Evolutionary conservation across 2,329 filamentous ascomycete genomes (phyloP).

Genomic region (Fusarium hostae): DNA sequence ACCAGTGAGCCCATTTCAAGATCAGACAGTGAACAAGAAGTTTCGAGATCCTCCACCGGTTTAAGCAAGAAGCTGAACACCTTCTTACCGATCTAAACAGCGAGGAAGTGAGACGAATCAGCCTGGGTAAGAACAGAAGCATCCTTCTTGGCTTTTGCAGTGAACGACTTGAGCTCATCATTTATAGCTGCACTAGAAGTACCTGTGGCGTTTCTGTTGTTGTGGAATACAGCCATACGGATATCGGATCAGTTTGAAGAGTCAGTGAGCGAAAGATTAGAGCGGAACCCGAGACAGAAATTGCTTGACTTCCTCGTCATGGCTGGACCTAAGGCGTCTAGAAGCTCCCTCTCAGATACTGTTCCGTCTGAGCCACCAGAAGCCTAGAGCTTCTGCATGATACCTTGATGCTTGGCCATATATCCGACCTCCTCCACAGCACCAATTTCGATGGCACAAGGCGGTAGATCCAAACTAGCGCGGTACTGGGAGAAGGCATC

Average conservation of each 20-base stretch:
- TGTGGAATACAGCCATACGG: slow-evolving; percentile 2
- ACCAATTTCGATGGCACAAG: neutral
- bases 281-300: slow-evolving; percentile 1
- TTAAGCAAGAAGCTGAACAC: slow-evolving; percentile 4
- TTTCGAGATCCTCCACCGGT: neutral
- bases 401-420: neutral
- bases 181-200: neutral
- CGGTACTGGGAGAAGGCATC: slow-evolving; percentile 2
- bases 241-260: neutral
- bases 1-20: slow-evolving; percentile 11
- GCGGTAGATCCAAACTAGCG: neutral
- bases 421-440: slow-evolving; percentile 6
- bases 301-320: neutral
- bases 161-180: neutral
- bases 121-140: neutral
- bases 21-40: slow-evolving; percentile 1
- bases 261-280: neutral
- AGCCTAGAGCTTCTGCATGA: slow-evolving; percentile 4
- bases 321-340: neutral
- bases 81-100: slow-evolving; percentile 2
- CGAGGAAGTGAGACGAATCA: neutral
- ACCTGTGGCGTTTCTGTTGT: neutral
- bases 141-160: neutral
- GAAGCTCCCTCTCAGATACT: slow-evolving; percentile 1
- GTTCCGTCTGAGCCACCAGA: neutral